Conservation (phyloP, 2,329 filamentous ascomycete species). For the Apiospora aurea region DNA sequence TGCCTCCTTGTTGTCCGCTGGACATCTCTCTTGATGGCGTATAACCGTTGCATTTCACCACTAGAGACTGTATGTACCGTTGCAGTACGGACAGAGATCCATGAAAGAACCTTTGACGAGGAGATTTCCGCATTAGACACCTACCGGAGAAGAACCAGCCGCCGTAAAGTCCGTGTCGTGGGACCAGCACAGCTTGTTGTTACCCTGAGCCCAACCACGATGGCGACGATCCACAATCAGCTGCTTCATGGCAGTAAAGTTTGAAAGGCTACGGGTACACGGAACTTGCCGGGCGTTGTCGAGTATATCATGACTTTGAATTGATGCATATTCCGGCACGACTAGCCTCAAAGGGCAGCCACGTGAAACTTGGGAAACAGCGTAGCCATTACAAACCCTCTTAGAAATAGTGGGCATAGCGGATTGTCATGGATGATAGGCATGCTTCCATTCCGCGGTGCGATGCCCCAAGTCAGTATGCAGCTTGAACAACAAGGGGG, state of each 20-base stretch:
- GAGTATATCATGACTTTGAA: neutral
- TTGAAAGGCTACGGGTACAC: neutral
- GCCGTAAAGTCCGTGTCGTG: neutral
- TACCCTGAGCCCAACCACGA: neutral
- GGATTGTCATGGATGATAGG: neutral
- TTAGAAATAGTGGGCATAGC: neutral
- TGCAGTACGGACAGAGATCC: neutral
- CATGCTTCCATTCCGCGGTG: neutral
- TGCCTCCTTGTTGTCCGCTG: neutral
- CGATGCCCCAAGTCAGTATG: neutral
- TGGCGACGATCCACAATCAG: neutral
- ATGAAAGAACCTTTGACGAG: slow-evolving; percentile 2
- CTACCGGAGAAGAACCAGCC: neutral
- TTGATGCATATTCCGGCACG: neutral
- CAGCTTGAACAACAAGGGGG: neutral
- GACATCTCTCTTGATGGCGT: neutral
- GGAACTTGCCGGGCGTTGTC: neutral
- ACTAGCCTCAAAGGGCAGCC: slow-evolving; percentile 3
- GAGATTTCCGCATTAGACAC: slow-evolving; percentile 15
- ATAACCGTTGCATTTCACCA: neutral
- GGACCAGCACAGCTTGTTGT: neutral
- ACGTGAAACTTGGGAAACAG: neutral
- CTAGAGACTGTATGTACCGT: neutral
- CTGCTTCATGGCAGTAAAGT: neutral
- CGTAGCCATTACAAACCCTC: neutral